Evolutionary conservation across 2,329 filamentous ascomycete genomes (phyloP).

Genomic region (Monilinia polystroma): DNA sequence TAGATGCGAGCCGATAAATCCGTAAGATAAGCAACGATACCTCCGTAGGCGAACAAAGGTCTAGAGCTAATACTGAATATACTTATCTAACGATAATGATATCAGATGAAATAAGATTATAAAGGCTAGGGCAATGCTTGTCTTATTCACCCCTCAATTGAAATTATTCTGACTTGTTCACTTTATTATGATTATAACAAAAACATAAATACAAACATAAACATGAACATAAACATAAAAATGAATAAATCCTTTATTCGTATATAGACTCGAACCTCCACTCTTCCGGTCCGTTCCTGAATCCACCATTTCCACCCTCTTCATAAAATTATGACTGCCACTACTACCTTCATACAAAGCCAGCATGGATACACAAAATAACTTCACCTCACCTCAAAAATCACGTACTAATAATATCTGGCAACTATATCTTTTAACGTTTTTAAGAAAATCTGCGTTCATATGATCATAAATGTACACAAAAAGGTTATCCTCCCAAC

Average conservation of each 20-base stretch:
- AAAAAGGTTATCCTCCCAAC: constrained; percentile 14
- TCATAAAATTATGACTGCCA: not conserved
- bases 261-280: not conserved
- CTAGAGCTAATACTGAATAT: no score
- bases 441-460: constrained; percentile 18
- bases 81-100: no score
- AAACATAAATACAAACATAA: no score
- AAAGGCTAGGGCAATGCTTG: no score
- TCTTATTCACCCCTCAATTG: no score
- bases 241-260: not conserved
- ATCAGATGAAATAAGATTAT: no score
- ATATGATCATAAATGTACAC: constrained; percentile 26
- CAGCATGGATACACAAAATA: not conserved
- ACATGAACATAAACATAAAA: not conserved
- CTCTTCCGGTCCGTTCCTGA: not conserved
- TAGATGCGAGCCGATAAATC: no score
- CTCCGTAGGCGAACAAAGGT: no score
- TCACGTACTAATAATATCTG: constrained; percentile 1
- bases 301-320: not conserved
- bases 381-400: not conserved
- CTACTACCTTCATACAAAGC: not conserved
- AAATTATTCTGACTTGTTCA: no score
- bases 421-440: not conserved
- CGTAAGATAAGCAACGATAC: no score
- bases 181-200: no score